Conservation (phyloP, 1,284 basidiomycete species). For the Irpex sp. region DNA sequence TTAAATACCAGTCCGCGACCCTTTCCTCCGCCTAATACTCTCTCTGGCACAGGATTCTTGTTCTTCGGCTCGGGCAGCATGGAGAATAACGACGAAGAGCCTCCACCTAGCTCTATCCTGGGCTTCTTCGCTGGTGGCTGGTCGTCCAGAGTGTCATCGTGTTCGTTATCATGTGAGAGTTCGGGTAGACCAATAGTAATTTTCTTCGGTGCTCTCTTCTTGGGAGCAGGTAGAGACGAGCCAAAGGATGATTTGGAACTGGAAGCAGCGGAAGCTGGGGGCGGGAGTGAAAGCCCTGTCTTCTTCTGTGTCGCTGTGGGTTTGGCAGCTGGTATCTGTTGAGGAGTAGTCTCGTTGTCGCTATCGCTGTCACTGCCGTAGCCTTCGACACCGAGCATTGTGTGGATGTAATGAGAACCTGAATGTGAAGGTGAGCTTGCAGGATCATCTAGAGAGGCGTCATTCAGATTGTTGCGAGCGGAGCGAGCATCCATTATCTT, state of each 20-base stretch:
- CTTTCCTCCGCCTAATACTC: slow-evolving; percentile 62
- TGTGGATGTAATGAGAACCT: slow-evolving; percentile 5
- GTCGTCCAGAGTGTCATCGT: slow-evolving; percentile 37
- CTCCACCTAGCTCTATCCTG: slow-evolving; percentile 50
- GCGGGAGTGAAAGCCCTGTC: slow-evolving; percentile 35
- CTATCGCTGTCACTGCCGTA: slow-evolving; percentile 70
- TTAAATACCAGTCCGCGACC: slow-evolving; percentile 61
- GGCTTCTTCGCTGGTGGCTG: slow-evolving; percentile 58
- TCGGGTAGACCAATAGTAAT: slow-evolving; percentile 66
- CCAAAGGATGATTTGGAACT: slow-evolving; percentile 20
- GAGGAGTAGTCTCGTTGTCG: slow-evolving; percentile 39
- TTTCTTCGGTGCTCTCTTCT: slow-evolving; percentile 54
- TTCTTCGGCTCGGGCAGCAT: slow-evolving; percentile 78
- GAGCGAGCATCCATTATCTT: too few relatives aligned
- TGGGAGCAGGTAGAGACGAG: slow-evolving; percentile 32
- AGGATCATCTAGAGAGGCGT: background rate
- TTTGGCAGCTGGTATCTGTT: slow-evolving; percentile 16
- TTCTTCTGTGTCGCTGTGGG: slow-evolving; percentile 27
- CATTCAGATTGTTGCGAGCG: background rate
- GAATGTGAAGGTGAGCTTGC: background rate
- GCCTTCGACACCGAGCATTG: slow-evolving; percentile 70
- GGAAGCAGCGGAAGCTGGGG: slow-evolving; percentile 22
- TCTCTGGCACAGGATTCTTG: slow-evolving; percentile 44
- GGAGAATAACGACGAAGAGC: slow-evolving; percentile 60
- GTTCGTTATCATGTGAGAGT: slow-evolving; percentile 38